phyloP scores from a whole-genome alignment of 805 yeast species.

The Candida palmyrensis region DNA sequence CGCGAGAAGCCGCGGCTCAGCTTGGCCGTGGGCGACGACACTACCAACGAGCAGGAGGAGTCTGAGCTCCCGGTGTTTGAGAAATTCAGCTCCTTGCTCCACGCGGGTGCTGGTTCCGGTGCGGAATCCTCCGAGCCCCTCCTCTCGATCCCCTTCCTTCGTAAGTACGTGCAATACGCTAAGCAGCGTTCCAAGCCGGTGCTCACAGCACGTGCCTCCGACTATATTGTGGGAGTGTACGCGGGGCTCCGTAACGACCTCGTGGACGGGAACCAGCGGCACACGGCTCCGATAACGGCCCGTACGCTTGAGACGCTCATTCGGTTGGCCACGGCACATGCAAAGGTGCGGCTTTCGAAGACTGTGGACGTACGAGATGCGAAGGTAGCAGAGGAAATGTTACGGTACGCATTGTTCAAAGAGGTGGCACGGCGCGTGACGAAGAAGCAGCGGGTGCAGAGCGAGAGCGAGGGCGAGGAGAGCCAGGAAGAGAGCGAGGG shows the following conservation, averaged over 20 bases:
- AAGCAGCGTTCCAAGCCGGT: constrained; percentile 83
- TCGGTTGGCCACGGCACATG: constrained; percentile 94
- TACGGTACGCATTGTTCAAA: constrained; percentile 82
- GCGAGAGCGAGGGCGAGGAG: constrained; percentile 24
- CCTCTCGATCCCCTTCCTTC: constrained; percentile 76
- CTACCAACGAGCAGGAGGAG: constrained; percentile 36
- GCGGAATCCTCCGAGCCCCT: constrained; percentile 24
- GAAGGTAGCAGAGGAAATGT: constrained; percentile 73
- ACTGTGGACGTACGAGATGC: constrained; percentile 77
- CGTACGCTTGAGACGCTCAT: constrained; percentile 94
- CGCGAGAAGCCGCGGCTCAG: constrained; percentile 69
- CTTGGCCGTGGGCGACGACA: constrained; percentile 74
- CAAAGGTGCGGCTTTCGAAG: constrained; percentile 84
- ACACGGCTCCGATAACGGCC: constrained; percentile 95
- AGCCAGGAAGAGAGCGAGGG: constrained; percentile 32
- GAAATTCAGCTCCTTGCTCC: constrained; percentile 74
- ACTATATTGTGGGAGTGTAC: constrained; percentile 74
- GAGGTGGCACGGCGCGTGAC: constrained; percentile 48
- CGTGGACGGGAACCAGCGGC: constrained; percentile 55
- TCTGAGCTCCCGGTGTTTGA: constrained; percentile 67
- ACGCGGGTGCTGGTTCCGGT: constrained; percentile 59
- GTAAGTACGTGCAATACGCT: constrained; percentile 91
- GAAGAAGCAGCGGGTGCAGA: constrained; percentile 24
- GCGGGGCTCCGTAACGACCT: constrained; percentile 76
- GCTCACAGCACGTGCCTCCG: constrained; percentile 71